Evolutionary conservation across 2,329 filamentous ascomycete genomes (phyloP).

Genomic region (Chrysosporium queenslandicum): DNA sequence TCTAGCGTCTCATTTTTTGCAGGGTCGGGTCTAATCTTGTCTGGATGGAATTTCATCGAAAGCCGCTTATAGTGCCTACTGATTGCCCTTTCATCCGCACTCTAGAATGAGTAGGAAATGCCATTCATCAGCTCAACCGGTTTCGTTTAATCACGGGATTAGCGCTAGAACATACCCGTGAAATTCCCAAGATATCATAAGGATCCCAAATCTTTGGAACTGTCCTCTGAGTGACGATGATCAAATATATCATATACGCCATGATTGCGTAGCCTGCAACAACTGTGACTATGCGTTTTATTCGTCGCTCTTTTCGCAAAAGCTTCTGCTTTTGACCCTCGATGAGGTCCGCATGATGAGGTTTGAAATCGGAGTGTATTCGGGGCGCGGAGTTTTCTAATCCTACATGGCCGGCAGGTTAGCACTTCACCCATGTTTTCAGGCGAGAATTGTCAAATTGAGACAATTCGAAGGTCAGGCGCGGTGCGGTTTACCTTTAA

Average conservation of each 20-base stretch:
- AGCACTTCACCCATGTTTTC: neutral
- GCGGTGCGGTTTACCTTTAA: conserved; percentile 45
- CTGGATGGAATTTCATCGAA: conserved; percentile 78
- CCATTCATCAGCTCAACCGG: neutral
- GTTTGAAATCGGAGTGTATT: conserved; percentile 71
- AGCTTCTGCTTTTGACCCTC: conserved; percentile 73
- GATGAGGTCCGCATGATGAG: conserved; percentile 74
- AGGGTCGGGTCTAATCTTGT: conserved; percentile 77
- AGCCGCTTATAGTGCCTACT: conserved; percentile 83
- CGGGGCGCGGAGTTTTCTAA: conserved; percentile 70
- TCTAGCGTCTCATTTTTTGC: conserved; percentile 84
- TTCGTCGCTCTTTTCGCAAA: conserved; percentile 76
- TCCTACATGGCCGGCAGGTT: conserved; percentile 38
- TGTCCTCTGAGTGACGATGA: conserved; percentile 63
- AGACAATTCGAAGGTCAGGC: neutral
- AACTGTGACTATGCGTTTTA: conserved; percentile 73
- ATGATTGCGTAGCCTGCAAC: conserved; percentile 72
- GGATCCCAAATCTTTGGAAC: conserved; percentile 84
- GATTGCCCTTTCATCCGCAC: conserved; percentile 77
- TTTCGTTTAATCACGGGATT: neutral
- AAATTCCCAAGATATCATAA: conserved; percentile 83
- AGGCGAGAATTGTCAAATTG: neutral
- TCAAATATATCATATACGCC: conserved; percentile 84
- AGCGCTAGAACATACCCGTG: conserved; percentile 51
- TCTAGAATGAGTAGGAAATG: conserved; percentile 39